These are phyloP conservation scores for Rhodotorula sp. DNA, from an alignment of 1,284 basidiomycete species.

Conservation along the genomic window DNA sequence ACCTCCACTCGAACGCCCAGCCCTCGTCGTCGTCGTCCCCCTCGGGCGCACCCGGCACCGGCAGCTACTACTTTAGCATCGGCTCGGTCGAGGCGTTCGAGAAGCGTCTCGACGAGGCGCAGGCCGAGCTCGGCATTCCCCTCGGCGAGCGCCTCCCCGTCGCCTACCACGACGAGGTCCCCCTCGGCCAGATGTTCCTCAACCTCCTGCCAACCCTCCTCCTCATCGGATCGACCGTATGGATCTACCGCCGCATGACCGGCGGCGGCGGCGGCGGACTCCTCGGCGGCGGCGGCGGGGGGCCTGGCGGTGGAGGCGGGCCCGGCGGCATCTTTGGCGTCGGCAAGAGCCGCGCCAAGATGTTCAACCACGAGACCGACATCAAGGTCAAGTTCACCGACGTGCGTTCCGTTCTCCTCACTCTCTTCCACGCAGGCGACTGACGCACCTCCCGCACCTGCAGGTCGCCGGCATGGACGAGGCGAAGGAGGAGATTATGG, in stretches of 20 bases:
- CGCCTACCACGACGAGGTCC: slow-evolving; percentile 93
- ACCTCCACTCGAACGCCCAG: slow-evolving; percentile 78
- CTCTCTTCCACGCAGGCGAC: no score
- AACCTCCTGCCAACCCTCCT: slow-evolving; percentile 94
- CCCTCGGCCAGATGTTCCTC: slow-evolving; percentile 75
- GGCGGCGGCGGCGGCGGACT: slow-evolving; percentile 52
- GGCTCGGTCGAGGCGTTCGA: slow-evolving; percentile 98
- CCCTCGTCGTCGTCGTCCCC: background rate
- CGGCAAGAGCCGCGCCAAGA: slow-evolving; percentile 90
- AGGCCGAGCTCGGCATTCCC: slow-evolving; percentile 88
- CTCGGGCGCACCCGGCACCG: slow-evolving; percentile 17
- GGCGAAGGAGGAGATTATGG: slow-evolving; percentile 99
- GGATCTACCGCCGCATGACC: slow-evolving; percentile 76
- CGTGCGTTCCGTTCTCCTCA: slow-evolving; percentile 13
- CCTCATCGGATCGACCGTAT: slow-evolving; percentile 86
- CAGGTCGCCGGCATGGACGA: slow-evolving; percentile 95
- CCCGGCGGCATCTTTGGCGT: slow-evolving; percentile 95
- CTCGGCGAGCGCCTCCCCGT: slow-evolving; percentile 93
- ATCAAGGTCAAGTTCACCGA: slow-evolving; percentile 93
- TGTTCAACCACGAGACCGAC: slow-evolving; percentile 90
- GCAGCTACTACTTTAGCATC: slow-evolving; percentile 86
- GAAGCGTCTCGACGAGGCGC: slow-evolving; percentile 88
- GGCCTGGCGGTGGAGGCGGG: slow-evolving; percentile 57
- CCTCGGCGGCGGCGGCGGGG: slow-evolving; percentile 56
- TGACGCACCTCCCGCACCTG: slow-evolving; percentile 46